Base-by-base conservation (phyloP, 2,329 filamentous ascomycete species). In the Pseudogymnoascus verrucosus region DNA sequence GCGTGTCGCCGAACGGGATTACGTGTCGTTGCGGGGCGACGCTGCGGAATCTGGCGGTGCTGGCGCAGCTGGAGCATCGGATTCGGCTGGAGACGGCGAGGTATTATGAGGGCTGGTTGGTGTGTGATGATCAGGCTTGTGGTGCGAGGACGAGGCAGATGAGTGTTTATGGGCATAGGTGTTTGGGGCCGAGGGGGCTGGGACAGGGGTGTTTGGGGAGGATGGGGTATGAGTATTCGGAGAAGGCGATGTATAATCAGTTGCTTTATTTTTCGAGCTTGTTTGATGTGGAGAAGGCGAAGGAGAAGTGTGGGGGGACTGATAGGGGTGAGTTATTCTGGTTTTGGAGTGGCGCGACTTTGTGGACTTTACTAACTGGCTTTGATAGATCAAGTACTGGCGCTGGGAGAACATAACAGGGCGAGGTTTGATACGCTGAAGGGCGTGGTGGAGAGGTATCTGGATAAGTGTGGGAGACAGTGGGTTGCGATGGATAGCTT, bases 201-300 rank as follows among this genome's bases (percentile, higher is more conserved):
- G 93, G 89, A 0, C 84, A 87, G 63, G 93, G 91, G 63, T 99
- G 95, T 74, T 79, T 87, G 3, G 95, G 95, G 19, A 85, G 85
- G 60, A 98, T 99, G 93, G 80, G 84, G 21, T 97, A 93, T 74
- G 92, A 96, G 77, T 89, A 90, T 72, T 82, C 84, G 0, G 95
- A 98, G 78, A 93, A 95, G 77, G 88, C 89, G 71, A 83, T 98
- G 65, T 98, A 97, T 78, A 98, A 96, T 75, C 95, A 99, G 77
- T 81, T 99, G 42, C 78, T 98, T 63, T 99, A 96, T 78, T 89
- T 93, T 74, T 84, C 89, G 31, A 83, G 83, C 60, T 77, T 98
- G 63, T 99, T 92, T 80, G 93, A 99, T 75, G 89, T 96, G 2
- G 93, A 98, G 66, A 91, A 90, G 77, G 89, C 89, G 12, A 84